Base-by-base conservation (phyloP, 2,329 filamentous ascomycete species). In the Cucurbitaria berberidis region DNA sequence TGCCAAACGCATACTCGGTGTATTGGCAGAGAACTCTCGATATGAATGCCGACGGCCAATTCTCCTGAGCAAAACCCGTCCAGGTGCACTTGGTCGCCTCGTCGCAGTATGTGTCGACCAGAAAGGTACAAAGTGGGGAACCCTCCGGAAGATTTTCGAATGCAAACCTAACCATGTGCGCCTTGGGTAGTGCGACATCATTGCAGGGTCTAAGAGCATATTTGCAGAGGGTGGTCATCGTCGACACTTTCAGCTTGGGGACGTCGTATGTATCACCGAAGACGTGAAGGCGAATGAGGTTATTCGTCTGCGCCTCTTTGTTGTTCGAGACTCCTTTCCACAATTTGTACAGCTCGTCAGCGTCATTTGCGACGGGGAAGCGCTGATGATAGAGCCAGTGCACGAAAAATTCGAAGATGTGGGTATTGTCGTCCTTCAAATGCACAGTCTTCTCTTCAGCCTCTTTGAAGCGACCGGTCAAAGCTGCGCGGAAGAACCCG, bases 331-430 rank as follows among this genome's bases (percentile, higher is more conserved):
- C 15, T 41, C 19, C 32, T 7, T 16, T 18, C 43, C 48, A 53
- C 6, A 42, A 8, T 1, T 50, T 21, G 9, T 49, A 36, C 9
- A 54, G 22, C 5, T 27, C 10, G 10, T 10, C 22, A 8, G 24
- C 40, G n/a, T 57, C 50, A 10, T 30, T 11, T 2, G 35, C 9
- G 19, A 43, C 6, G 3, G 51, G 58, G 9, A 63, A 44, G 0
- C 36, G 34, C 24, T 54, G 34, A 18, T 59, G 43, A 24, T 63
- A 59, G 11, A 63, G 34, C 60, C 60, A 66, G 30, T 63, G 50
- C n/a, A 58, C 36, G 32, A 58, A 55, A 36, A 53, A 41, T 41
- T 62, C 49, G 44, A 63, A 61, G 5, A 21, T 47, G 2, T 39
- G 3, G 4, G 29, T 10, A 38, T 36, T 4, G 2, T 45, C 47